Base-by-base conservation (phyloP, 768 basidiomycete genomes). In the Amanita rimosa region DNA sequence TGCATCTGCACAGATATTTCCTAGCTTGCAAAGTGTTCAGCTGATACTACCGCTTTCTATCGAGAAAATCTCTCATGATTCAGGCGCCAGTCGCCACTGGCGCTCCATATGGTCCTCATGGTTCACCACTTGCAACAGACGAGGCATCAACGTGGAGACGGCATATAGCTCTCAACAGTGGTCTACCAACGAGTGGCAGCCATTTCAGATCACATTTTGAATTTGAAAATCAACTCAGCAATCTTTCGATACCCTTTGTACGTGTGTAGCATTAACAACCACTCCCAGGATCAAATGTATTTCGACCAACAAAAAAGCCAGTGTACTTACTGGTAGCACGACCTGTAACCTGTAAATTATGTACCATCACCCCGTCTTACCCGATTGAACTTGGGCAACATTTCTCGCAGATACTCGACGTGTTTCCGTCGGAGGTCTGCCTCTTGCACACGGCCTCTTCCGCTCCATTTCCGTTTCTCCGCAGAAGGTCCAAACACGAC, bases 331-430 rank as follows among this genome's bases (percentile, higher is more conserved):
- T 10, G 9, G 10, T 29, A 29, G 29, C 22, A 34, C 40, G 21
- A n/a, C 29, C 13, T 26, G 24, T 11, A 10, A 33, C 11, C 16
- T 39, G 27, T 43, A 29, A 22, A 34, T 65, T 57, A 78, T 45
- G 67, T 64, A 27, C 74, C 78, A 53, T 81, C 79, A 17, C 74
- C 78, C 44, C 78, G 67, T 49, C 84, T 66, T 49, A 89, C 58
- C 44, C 88, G 67, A 62, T 92, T 91, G 59, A 92, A 92, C 66
- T 92, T 91, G 39, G 87, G 88, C 38, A 92, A 58, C 82, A 92
- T 92, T 62, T 97, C 95, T 37, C 82, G 71, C 45, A 98, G 71
- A 62, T 97, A 97, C 57, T 95, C 92, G 3, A 82, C 79, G 57
- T 97, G 94, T 60, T 97, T 97, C 39, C 76, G 68, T 46, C 90